Conservation (phyloP, 495 filamentous ascomycete species). For the Letharia lupina region DNA sequence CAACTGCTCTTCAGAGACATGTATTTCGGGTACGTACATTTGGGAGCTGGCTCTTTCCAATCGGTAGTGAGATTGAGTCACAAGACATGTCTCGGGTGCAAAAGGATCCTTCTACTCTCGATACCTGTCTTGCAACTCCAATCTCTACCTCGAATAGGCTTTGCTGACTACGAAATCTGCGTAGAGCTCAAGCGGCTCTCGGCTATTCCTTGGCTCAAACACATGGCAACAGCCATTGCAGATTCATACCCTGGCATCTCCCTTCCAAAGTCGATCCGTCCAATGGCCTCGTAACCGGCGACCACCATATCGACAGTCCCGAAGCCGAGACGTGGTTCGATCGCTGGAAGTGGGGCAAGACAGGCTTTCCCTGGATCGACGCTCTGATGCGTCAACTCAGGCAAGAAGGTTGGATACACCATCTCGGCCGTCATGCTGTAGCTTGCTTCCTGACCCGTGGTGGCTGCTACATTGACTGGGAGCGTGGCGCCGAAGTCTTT, state of each 20-base stretch:
- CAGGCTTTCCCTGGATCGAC: conserved; percentile 68
- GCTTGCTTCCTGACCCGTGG: conserved; percentile 66
- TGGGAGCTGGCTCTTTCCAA: too few species aligned
- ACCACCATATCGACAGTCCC: conserved; percentile 47
- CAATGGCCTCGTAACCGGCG: conserved; percentile 37
- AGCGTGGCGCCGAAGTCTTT: conserved; percentile 64
- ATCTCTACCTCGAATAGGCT: too few species aligned
- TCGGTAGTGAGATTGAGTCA: too few species aligned
- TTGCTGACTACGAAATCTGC: too few species aligned
- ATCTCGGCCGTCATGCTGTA: conserved; percentile 61
- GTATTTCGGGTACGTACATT: conserved; percentile 48
- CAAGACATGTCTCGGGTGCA: too few species aligned
- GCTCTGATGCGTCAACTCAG: conserved; percentile 66
- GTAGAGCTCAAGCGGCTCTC: conserved; percentile 50
- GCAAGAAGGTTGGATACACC: conserved; percentile 65
- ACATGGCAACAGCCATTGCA: conserved; percentile 47
- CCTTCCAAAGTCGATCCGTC: conserved; percentile 43
- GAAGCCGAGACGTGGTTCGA: conserved; percentile 53
- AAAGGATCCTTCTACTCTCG: too few species aligned
- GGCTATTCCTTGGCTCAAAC: conserved; percentile 51
- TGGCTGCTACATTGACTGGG: conserved; percentile 66
- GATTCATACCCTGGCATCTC: conserved; percentile 65
- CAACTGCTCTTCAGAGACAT: conserved; percentile 68
- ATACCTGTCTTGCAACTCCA: too few species aligned
- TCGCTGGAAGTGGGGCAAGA: conserved; percentile 56